A percentile compares a stretch with the other conserved stretches of the same genome.
These are phyloP conservation scores for Pythium monospermum DNA, from an alignment of 352 stramenopile genomes.

Conservation along the genomic window DNA sequence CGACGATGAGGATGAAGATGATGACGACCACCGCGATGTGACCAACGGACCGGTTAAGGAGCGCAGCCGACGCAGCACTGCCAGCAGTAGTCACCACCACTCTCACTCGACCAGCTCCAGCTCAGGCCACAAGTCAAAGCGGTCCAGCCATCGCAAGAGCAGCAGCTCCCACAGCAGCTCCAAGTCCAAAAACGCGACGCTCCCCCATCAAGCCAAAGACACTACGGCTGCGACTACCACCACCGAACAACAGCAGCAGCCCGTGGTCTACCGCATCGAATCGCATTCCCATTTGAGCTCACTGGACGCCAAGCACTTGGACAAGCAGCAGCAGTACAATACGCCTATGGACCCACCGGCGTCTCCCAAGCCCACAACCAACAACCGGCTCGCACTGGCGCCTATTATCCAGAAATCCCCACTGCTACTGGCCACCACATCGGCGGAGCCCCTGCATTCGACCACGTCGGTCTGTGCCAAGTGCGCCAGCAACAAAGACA, in stretches of 20 bases:
- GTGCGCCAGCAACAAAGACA: conserved; percentile 43
- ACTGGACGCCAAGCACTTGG: conserved; percentile 37
- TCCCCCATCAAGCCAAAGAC: not conserved
- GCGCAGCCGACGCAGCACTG: not conserved
- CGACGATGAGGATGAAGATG: conserved; percentile 29
- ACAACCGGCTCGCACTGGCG: not conserved
- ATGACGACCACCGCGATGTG: too few species aligned
- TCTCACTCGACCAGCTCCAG: not conserved
- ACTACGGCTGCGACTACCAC: not conserved
- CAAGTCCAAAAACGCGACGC: not conserved
- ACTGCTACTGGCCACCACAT: not conserved
- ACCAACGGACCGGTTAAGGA: too few species aligned
- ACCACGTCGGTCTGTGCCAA: conserved; percentile 23
- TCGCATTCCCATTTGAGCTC: conserved; percentile 60
- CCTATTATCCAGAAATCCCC: not conserved
- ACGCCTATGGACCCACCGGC: conserved; percentile 7
- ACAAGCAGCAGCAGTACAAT: conserved; percentile 18
- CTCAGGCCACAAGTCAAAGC: not conserved
- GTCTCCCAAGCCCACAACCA: not conserved
- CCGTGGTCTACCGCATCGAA: conserved; percentile 54
- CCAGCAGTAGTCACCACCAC: not conserved
- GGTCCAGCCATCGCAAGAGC: conserved; percentile 6
- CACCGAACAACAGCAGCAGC: too few species aligned
- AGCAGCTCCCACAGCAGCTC: not conserved
- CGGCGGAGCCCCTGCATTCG: not conserved